Evolutionary conservation across 1,139 yeast species (phyloP), one percentile per base, ranked within the genome.

Genomic region (Pichia sp.): DNA sequence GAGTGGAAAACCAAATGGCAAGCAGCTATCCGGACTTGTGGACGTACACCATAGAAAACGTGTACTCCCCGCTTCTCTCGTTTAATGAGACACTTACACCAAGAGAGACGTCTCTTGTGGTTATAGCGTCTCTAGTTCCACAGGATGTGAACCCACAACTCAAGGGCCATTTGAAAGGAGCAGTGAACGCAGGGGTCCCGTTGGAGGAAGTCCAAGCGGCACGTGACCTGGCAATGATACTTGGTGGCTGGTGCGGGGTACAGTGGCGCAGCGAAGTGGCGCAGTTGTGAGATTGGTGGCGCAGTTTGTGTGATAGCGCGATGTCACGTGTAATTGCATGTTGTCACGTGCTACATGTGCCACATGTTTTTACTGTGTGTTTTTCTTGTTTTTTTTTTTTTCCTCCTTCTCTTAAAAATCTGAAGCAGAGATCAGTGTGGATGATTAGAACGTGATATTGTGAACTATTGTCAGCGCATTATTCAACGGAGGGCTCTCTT

Each of bases 141-240:
- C 96, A 86, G 58, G 95, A 88, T 60, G 96, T 88, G n/a, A 86
- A 84, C 52, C 95, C 96, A 0, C 96, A 88, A 56, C 69, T 88
- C 50, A 86, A 86, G 62, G 96, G 96, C 0, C 96, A 88, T 58
- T 69, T 88, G 48, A 76, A 72, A 56, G 96, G 96, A 0, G 96
- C 95, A 0, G 46, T 80, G 41, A 87, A 87, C 55, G 75, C 80
- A 31, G 95, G 96, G 0, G 85, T 85, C 9, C 68, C 84, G 4
- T 59, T 60, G 33, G 84, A 79, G 38, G 85, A 83, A 48, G 68
- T 87, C 37, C 68, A 68, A 43, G 77, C 76, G 6, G 72, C 78
- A 18, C 68, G 94, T 42, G 66, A 64, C 16, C 56, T 88, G 66
- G 79, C 85, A 7, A 72, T 86, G 44, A 73, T 75, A 45, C 67